Evolutionary conservation across 768 basidiomycete species (phyloP).

Genomic region (Tricholoma terreum): DNA sequence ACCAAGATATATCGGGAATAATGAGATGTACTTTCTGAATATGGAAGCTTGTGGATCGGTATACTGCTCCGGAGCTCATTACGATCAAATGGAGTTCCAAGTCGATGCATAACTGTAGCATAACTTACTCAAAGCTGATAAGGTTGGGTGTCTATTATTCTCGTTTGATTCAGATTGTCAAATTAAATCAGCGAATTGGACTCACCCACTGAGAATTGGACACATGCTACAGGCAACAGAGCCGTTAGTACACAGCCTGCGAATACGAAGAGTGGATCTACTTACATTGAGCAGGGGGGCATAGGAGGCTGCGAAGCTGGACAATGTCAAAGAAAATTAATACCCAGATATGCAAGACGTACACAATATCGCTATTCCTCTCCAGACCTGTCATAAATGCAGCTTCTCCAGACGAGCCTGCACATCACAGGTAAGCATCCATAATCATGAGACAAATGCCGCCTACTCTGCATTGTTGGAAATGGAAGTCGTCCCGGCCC

Average conservation of each 20-base stretch:
- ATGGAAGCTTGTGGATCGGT: conserved; percentile 55
- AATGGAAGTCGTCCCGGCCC: conserved; percentile 41
- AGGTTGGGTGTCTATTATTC: conserved; percentile 46
- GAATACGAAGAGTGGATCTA: neutral
- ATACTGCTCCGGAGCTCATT: conserved; percentile 43
- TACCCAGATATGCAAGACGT: neutral
- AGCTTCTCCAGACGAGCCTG: conserved; percentile 51
- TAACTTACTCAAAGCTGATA: conserved; percentile 52
- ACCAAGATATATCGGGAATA: neutral
- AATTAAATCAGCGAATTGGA: neutral
- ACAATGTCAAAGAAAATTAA: neutral
- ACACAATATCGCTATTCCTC: conserved; percentile 37
- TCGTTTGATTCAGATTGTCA: neutral
- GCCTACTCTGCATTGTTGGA: conserved; percentile 49
- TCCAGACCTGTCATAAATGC: conserved; percentile 65
- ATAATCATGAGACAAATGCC: neutral
- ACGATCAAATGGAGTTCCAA: neutral
- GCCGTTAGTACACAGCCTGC: conserved; percentile 7
- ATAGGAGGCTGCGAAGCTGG: conserved; percentile 45
- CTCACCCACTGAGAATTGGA: conserved; percentile 48
- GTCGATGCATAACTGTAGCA: neutral
- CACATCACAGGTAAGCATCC: neutral
- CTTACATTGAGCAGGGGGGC: conserved; percentile 48
- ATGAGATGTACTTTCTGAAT: conserved; percentile 49
- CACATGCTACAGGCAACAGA: conserved; percentile 45